phyloP scores from a whole-genome alignment of 169 alveolate species.

The Eimeria sp. region DNA sequence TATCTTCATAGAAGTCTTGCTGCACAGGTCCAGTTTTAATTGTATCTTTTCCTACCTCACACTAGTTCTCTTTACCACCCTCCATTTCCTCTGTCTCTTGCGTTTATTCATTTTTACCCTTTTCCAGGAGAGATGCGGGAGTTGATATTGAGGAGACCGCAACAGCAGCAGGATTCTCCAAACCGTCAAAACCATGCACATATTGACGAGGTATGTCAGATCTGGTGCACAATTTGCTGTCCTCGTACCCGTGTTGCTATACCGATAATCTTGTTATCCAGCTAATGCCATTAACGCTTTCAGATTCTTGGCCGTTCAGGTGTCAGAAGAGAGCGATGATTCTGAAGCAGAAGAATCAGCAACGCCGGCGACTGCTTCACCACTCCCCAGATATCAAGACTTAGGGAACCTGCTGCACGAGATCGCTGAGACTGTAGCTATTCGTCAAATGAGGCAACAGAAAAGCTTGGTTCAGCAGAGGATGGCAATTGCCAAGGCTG shows the following conservation, averaged over 20 bases:
- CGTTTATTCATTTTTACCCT: background rate
- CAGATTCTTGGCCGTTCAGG: slow-evolving; percentile 1
- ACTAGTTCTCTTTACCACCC: background rate
- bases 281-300: background rate
- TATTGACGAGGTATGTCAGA: slow-evolving; percentile 17
- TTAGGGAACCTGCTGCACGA: slow-evolving; percentile 29
- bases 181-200: background rate
- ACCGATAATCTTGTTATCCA: background rate
- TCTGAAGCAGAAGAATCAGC: slow-evolving; percentile 39
- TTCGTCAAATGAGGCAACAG: slow-evolving; percentile 28
- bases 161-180: slow-evolving; percentile 81
- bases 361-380: background rate
- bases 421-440: slow-evolving; percentile 12
- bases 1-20: background rate
- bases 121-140: slow-evolving; percentile 88
- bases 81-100: background rate
- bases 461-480: slow-evolving; percentile 12
- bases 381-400: slow-evolving; percentile 17
- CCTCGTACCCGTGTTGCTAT: background rate
- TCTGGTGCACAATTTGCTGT: background rate
- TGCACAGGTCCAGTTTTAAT: background rate
- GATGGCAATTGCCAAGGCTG: slow-evolving; percentile 51
- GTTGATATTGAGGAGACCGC: slow-evolving; percentile 89
- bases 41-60: background rate
- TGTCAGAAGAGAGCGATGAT: slow-evolving; percentile 59